Conservation (phyloP, 176 grass and related monocot genomes). For the Aegilops sharonensis region DNA sequence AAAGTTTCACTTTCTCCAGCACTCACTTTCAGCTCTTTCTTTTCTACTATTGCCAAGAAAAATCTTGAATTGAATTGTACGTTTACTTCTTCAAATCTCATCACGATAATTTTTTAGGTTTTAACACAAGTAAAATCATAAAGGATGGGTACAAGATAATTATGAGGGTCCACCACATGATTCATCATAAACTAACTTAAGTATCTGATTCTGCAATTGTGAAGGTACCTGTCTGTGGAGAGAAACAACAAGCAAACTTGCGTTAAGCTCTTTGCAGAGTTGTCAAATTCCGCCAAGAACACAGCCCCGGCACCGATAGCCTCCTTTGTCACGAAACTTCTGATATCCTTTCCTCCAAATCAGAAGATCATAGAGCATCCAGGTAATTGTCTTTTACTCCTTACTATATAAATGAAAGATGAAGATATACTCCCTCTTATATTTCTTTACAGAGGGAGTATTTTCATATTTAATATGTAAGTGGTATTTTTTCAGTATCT, state of each 20-base stretch:
- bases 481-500: background rate
- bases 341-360: constrained; percentile 61
- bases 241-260: constrained; percentile 86
- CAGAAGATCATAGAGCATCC: constrained; percentile 75
- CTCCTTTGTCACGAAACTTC: constrained; percentile 86
- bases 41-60: background rate
- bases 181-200: constrained; percentile 3
- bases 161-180: background rate
- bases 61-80: background rate
- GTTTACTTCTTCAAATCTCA: background rate
- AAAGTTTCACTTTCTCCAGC: constrained; percentile 16
- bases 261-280: constrained; percentile 80
- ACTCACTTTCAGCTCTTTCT: background rate
- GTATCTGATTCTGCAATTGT: constrained; percentile 18
- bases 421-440: background rate
- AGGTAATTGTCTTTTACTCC: constrained; percentile 41
- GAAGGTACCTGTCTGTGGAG: constrained; percentile 90
- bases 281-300: constrained; percentile 59
- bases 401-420: background rate
- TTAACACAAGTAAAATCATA: background rate
- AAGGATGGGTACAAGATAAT: background rate
- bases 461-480: background rate
- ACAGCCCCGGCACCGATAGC: constrained; percentile 69
- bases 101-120: background rate
- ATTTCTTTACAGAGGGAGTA: too few species aligned